Base-by-base conservation (phyloP, 2,329 filamentous ascomycete genomes). In the Neopestalotiopsis sp. region DNA sequence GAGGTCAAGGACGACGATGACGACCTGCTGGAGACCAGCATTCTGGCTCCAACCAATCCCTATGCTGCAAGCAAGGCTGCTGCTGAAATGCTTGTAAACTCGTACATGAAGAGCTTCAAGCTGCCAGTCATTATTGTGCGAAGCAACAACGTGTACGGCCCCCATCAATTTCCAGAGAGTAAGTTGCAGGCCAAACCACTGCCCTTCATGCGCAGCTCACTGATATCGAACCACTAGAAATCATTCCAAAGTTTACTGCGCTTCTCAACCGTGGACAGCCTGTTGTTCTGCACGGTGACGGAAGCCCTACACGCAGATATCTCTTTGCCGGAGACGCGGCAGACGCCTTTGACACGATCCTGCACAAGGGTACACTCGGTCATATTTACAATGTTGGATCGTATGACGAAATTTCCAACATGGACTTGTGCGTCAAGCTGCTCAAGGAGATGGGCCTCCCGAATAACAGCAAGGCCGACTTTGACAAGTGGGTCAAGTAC, bases 381-480 rank as follows among this genome's bases (percentile, higher is more conserved):
- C 91, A 94, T 75, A 89, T 93, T 70, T 96, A 96, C 85, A 96
- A 96, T 72, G 91, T 96, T 10, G 91, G 91, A 59, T 95, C 93
- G 0, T 87, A 88, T 70, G 91, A 94, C 77, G 92, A 95, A 77
- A 87, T 95, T 61, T 92, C 91, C 72, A 95, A 95, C 77, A 82
- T 92, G 20, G 85, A 90, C 2, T 84, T 95, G 5, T 92, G 92
- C 79, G 81, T 82, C 69, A 88, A 86, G 78, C 83, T 95, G 20
- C 84, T 95, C 32, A 82, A 84, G 40, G 84, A 90, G 68, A 89
- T 94, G 76, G 85, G 84, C 24, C 85, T 92, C 69, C 80, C 83
- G 6, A 81, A 87, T 69, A 80, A 83, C 20, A 82, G 81, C 4
- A 79, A 82, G 38, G 84, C 86, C 69, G 85, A 90, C 66, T 84